Evolutionary conservation across 441 rosid genomes (phyloP), one percentile per base, ranked within the genome.

Genomic region (Gossypium aridum): DNA sequence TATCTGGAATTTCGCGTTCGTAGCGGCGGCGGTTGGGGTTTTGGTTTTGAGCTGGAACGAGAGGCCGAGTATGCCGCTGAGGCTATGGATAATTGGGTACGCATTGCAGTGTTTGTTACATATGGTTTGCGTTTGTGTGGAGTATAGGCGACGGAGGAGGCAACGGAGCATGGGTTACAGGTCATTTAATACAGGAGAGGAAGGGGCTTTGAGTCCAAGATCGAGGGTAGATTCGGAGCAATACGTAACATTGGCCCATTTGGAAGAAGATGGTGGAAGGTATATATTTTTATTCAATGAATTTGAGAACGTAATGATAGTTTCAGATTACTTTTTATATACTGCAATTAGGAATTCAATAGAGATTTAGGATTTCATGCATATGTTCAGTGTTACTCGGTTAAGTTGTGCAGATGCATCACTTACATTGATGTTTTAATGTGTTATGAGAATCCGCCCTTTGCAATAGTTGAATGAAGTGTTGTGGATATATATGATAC

Each of bases 1-100:
- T 61, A 67, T 93, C 0, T 96, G 97, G 99, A 96, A 96, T 77
- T 80, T 93, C 23, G 93, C 93, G 3, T 96, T 96, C 61, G 90
- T 93, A 61, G 92, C 91, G 7, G 92, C 85, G 75, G 98, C 97
- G 0, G 73, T 73, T 8, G 83, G 84, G 54, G 93, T 90, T 74
- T 19, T 93, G 85, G 61, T 96, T 19, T 75, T 89, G 68, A 91
- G 98, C 87, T 73, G 86, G 71, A 76, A 84, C 1, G 98, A 95
- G 84, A 76, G 71, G 49, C 90, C 97, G 0, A 71, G 75, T 57
- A 80, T 91, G 94, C 97, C 97, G 19, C 77, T 96, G 57, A 84
- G 93, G 90, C 74, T 85, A 61, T 96, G 99, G 98, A 84, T 93
- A 64, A 59, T 75, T n/a, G 99, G 98, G 3, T 95, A 95, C 61